A percentile compares a stretch with the other conserved stretches of the same genome.
phyloP scores from a whole-genome alignment of 2,329 filamentous ascomycete species.

The Cladophialophora chaetospira region DNA sequence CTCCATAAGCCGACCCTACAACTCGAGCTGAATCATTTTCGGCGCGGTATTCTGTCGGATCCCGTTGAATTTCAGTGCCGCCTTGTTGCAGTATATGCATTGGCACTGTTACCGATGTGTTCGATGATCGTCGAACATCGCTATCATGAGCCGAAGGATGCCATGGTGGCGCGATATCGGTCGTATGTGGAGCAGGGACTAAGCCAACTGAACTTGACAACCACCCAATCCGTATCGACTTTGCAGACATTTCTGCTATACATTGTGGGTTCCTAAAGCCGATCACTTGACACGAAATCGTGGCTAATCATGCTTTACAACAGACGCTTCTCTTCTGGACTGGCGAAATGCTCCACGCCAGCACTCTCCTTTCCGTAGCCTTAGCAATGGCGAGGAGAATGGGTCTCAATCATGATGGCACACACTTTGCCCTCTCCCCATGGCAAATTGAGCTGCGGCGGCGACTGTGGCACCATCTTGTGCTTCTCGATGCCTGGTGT shows the following conservation, averaged over 20 bases:
- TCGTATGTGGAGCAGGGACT: slow-evolving; percentile 8
- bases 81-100: slow-evolving; percentile 11
- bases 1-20: slow-evolving; percentile 17
- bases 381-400: slow-evolving; percentile 34
- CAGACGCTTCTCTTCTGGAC: slow-evolving; percentile 15
- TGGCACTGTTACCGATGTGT: slow-evolving; percentile 10
- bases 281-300: neutral
- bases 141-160: slow-evolving; percentile 9
- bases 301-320: neutral
- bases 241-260: slow-evolving; percentile 16
- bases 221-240: slow-evolving; percentile 10
- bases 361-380: slow-evolving; percentile 8
- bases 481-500: slow-evolving; percentile 53
- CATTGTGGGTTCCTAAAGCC: slow-evolving; percentile 8
- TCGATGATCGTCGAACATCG: slow-evolving; percentile 9
- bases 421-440: slow-evolving; percentile 52
- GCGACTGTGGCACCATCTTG: slow-evolving; percentile 40
- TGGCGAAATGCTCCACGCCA: slow-evolving; percentile 13
- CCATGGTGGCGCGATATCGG: slow-evolving; percentile 7
- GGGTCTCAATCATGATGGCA: slow-evolving; percentile 50
- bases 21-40: slow-evolving; percentile 18
- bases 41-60: slow-evolving; percentile 1
- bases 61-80: neutral
- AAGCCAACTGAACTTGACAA: slow-evolving; percentile 14
- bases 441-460: slow-evolving; percentile 49